Conservation (phyloP, 805 yeast species). For the Torulaspora gathmanii region DNA sequence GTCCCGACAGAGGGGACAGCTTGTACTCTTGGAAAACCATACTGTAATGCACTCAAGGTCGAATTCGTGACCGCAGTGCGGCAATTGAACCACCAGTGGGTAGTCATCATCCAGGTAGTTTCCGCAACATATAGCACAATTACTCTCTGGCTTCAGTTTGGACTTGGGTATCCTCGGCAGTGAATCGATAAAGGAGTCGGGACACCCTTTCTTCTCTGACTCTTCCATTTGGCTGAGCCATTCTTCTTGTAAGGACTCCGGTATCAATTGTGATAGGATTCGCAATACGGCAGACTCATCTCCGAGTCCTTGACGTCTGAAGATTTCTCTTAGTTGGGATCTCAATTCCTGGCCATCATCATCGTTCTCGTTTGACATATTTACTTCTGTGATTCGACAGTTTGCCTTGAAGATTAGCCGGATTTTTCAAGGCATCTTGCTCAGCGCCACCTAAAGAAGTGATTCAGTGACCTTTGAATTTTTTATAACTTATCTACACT, state of each 20-base stretch:
- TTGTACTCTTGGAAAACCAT: slow-evolving; percentile 70
- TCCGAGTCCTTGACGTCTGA: slow-evolving; percentile 15
- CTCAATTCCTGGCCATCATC: slow-evolving; percentile 25
- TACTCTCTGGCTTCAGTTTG: slow-evolving; percentile 44
- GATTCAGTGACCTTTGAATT: background rate
- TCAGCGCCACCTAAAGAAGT: background rate
- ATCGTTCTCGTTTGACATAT: slow-evolving; percentile 6
- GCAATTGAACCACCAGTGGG: slow-evolving; percentile 73
- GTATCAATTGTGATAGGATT: slow-evolving; percentile 23
- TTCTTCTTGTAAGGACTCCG: slow-evolving; percentile 27
- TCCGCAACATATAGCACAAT: slow-evolving; percentile 82
- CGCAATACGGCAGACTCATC: slow-evolving; percentile 16
- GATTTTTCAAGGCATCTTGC: background rate
- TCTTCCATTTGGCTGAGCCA: slow-evolving; percentile 28
- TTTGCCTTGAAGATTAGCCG: background rate
- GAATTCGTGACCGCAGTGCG: slow-evolving; percentile 74
- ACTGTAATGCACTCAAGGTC: slow-evolving; percentile 89
- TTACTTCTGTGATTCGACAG: background rate
- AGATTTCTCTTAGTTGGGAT: slow-evolving; percentile 22
- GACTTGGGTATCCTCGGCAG: slow-evolving; percentile 63
- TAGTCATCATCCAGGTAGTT: slow-evolving; percentile 65
- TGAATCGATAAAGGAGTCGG: slow-evolving; percentile 66
- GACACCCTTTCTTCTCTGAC: slow-evolving; percentile 47
- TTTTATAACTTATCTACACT: background rate
- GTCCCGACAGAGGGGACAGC: slow-evolving; percentile 84